A percentile compares a stretch with the other conserved stretches of the same genome.
Evolutionary conservation across 805 yeast genomes (phyloP).

Genomic region (Wickerhamomyces bovis): DNA sequence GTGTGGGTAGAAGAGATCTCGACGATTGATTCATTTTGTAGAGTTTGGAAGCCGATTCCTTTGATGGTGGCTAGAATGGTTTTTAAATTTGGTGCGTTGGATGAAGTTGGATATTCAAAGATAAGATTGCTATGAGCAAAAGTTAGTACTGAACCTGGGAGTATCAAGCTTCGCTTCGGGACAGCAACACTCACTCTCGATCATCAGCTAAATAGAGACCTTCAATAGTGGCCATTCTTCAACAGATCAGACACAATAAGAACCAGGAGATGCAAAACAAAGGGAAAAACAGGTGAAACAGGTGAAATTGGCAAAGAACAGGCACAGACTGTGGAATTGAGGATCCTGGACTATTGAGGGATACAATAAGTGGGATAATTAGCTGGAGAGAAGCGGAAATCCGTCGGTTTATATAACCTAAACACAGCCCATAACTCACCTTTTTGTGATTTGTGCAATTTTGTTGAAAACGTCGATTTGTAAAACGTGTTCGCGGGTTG

Average conservation of each 20-base stretch:
- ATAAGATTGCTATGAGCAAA: conserved; percentile 26
- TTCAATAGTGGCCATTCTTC: conserved; percentile 28
- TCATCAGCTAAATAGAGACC: conserved; percentile 36
- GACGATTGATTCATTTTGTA: conserved; percentile 15
- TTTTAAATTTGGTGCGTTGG: conserved; percentile 27
- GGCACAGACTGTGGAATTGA: background rate
- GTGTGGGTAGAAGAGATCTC: conserved; percentile 16
- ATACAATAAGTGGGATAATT: no score
- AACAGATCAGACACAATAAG: background rate
- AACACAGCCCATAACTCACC: background rate
- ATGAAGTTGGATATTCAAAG: conserved; percentile 31
- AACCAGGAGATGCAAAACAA: background rate
- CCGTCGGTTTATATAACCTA: no score
- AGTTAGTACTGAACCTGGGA: background rate
- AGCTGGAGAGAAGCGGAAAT: no score
- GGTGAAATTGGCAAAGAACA: background rate
- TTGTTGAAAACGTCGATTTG: background rate
- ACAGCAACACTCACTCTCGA: conserved; percentile 32
- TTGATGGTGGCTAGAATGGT: conserved; percentile 22
- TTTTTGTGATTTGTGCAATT: background rate
- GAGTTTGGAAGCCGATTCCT: conserved; percentile 15
- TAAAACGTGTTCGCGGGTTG: background rate
- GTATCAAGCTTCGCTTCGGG: no score
- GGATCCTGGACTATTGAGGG: background rate
- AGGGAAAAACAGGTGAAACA: background rate